Evolutionary conservation across 345 rosid genomes (phyloP).

Genomic region (Rhizophora apiculata): DNA sequence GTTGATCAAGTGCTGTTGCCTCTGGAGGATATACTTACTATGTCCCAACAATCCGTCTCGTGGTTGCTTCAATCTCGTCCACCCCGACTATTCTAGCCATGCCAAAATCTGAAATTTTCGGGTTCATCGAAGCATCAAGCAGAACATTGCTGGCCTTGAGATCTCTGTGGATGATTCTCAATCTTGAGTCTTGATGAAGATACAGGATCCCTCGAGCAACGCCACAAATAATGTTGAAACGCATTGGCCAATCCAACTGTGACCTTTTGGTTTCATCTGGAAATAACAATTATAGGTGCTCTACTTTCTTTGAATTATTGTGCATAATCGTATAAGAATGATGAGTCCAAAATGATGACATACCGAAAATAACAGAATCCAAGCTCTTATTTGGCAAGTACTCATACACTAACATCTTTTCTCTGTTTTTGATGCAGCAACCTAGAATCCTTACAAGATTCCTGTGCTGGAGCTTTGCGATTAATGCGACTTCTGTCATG

Average conservation of each 20-base stretch:
- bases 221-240: slow-evolving; percentile 24
- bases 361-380: slow-evolving; percentile 22
- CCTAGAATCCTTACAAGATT: slow-evolving; percentile 26
- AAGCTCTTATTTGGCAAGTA: slow-evolving; percentile 30
- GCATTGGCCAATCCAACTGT: slow-evolving; percentile 16
- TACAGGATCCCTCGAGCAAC: slow-evolving; percentile 27
- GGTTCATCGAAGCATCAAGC: slow-evolving; percentile 20
- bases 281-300: not conserved
- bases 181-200: slow-evolving; percentile 25
- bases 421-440: slow-evolving; percentile 11
- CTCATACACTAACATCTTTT: slow-evolving; percentile 14
- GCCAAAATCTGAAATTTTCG: slow-evolving; percentile 33
- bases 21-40: slow-evolving; percentile 17
- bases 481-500: slow-evolving; percentile 34
- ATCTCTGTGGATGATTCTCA: slow-evolving; percentile 27
- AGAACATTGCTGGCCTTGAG: slow-evolving; percentile 29
- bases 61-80: slow-evolving; percentile 26
- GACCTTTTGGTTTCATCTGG: slow-evolving; percentile 17
- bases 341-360: not conserved
- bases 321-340: not conserved
- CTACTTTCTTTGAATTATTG: not conserved
- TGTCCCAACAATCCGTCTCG: slow-evolving; percentile 30
- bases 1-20: not conserved
- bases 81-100: slow-evolving; percentile 29
- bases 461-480: slow-evolving; percentile 27